A percentile compares a stretch with the other conserved stretches of the same genome.
Evolutionary conservation across 2,329 filamentous ascomycete species (phyloP).

Genomic region (Colletotrichum tropicale): DNA sequence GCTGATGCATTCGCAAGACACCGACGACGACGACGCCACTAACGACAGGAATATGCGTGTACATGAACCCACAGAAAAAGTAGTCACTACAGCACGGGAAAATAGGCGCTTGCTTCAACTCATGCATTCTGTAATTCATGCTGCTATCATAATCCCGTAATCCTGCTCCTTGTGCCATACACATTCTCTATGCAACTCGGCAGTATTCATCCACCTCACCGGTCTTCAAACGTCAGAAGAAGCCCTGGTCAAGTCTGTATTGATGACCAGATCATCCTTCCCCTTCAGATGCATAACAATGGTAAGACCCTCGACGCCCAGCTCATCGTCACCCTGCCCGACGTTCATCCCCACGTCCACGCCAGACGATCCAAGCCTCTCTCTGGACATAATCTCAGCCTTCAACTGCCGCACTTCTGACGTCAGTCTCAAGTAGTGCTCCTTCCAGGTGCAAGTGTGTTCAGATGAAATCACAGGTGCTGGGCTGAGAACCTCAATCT

Average conservation of each 20-base stretch:
- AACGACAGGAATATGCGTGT: not conserved
- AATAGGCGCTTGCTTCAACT: not conserved
- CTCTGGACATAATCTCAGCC: conserved; percentile 36
- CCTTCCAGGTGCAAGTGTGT: conserved; percentile 47
- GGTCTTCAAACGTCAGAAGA: not conserved
- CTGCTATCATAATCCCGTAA: conserved; percentile 3
- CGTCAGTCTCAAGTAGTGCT: conserved; percentile 43
- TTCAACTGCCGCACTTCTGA: conserved; percentile 46
- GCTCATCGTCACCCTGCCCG: conserved; percentile 33
- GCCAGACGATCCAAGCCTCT: conserved; percentile 8
- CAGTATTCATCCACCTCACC: not conserved
- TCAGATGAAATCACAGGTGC: conserved; percentile 39
- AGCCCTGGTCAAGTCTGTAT: conserved; percentile 44
- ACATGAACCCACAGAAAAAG: not conserved
- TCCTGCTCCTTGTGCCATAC: not conserved
- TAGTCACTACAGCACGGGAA: not conserved
- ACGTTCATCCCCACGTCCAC: conserved; percentile 25
- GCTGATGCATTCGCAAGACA: not conserved
- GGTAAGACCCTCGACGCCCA: conserved; percentile 53
- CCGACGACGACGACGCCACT: not conserved
- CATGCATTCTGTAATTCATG: conserved; percentile 3
- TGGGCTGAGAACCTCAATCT: conserved; percentile 33
- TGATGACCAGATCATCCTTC: conserved; percentile 56
- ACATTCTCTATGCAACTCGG: not conserved
- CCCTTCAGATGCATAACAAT: conserved; percentile 55